phyloP scores from a whole-genome alignment of 1,284 basidiomycete genomes.

The Rhodotorula sp. region DNA sequence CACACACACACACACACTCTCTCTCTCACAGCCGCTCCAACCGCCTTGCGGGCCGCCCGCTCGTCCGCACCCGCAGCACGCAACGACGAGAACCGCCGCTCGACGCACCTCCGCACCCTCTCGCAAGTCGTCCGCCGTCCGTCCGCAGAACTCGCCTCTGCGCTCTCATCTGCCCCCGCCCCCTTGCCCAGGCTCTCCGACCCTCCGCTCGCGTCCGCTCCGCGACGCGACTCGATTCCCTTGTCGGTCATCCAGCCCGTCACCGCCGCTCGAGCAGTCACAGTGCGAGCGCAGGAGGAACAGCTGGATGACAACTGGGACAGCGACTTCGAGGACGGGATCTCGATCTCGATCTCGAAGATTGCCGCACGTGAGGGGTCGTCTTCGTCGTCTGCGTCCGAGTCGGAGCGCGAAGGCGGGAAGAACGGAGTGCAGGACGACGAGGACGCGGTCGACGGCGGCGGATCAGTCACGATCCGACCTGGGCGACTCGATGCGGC shows the following conservation, averaged over 20 bases:
- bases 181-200: slow-evolving; percentile 7
- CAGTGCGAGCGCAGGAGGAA: slow-evolving; percentile 13
- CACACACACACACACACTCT: no score
- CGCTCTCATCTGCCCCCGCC: slow-evolving; percentile 43
- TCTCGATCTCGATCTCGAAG: slow-evolving; percentile 82
- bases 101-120: neutral
- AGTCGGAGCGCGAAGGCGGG: neutral
- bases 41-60: neutral
- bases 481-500: neutral
- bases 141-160: slow-evolving; percentile 52
- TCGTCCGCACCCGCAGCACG: neutral
- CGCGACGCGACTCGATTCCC: no score
- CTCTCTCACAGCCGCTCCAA: neutral
- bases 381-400: neutral
- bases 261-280: no score
- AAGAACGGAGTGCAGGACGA: slow-evolving; percentile 40
- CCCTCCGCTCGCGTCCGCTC: neutral
- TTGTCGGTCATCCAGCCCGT: no score
- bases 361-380: slow-evolving; percentile 46
- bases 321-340: slow-evolving; percentile 92
- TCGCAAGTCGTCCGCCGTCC: slow-evolving; percentile 31
- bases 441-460: slow-evolving; percentile 43
- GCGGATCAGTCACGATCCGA: slow-evolving; percentile 41
- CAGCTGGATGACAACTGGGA: slow-evolving; percentile 72
- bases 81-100: neutral